Percentiles rank a stretch among this genome's conserved stretches.
Conservation (phyloP, 805 yeast species). For the Myxozyma geophila region DNA sequence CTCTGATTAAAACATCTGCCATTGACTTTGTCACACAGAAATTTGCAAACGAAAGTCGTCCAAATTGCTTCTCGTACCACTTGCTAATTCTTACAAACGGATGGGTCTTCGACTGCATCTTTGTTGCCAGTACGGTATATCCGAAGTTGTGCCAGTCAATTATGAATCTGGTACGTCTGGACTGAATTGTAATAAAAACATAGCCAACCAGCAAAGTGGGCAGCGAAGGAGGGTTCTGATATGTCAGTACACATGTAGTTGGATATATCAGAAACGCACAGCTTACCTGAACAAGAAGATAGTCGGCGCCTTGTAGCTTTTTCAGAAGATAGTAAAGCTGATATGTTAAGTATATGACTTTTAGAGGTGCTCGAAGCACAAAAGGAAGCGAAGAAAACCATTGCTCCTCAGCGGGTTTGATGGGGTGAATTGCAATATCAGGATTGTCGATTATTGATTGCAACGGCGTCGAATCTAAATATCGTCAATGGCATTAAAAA, state of each 20-base stretch:
- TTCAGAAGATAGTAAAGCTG: constrained; percentile 51
- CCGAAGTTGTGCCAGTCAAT: constrained; percentile 98
- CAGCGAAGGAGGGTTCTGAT: constrained; percentile 84
- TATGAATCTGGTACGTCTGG: constrained; percentile 64
- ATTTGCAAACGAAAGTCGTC: constrained; percentile 65
- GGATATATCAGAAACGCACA: background rate
- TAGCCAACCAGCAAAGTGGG: constrained; percentile 75
- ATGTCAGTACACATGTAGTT: background rate
- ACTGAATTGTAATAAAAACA: constrained; percentile 53
- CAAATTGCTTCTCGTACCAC: constrained; percentile 65
- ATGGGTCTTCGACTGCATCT: constrained; percentile 54
- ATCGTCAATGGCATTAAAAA: background rate
- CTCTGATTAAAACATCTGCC: constrained; percentile 61
- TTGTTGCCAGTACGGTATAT: constrained; percentile 75
- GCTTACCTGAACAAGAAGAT: constrained; percentile 55
- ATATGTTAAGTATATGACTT: constrained; percentile 56
- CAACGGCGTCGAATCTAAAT: constrained; percentile 34
- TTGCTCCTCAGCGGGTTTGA: constrained; percentile 41
- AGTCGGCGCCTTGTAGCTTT: constrained; percentile 64
- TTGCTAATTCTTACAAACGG: constrained; percentile 65
- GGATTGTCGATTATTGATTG: constrained; percentile 38
- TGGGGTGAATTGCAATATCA: constrained; percentile 42
- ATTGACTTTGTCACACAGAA: constrained; percentile 79
- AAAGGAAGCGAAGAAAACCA: constrained; percentile 52
- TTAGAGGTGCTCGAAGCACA: constrained; percentile 58